phyloP scores from a whole-genome alignment of 305 asterid genomes.

The Plantago lanceolata region DNA sequence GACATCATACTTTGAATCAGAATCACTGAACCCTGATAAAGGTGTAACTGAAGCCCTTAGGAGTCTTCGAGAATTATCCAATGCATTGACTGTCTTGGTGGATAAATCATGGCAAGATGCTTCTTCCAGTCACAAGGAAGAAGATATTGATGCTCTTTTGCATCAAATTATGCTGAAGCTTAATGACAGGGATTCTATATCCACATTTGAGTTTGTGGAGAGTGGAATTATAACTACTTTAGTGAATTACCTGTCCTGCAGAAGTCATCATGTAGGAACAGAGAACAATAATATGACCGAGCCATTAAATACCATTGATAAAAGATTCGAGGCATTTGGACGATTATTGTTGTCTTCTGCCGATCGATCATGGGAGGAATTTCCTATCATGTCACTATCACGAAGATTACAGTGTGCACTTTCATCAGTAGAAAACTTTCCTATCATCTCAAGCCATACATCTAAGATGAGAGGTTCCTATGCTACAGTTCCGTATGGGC shows the following conservation, averaged over 20 bases:
- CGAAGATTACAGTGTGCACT: slow-evolving; percentile 70
- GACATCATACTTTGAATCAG: slow-evolving; percentile 56
- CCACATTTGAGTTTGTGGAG: slow-evolving; percentile 95
- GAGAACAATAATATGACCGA: slow-evolving; percentile 25
- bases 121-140: slow-evolving; percentile 47
- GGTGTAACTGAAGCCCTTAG: slow-evolving; percentile 70
- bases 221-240: slow-evolving; percentile 81
- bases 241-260: slow-evolving; percentile 56
- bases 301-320: slow-evolving; percentile 40
- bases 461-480: slow-evolving; percentile 55
- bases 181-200: slow-evolving; percentile 61
- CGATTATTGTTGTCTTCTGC: slow-evolving; percentile 46
- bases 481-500: slow-evolving; percentile 76
- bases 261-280: slow-evolving; percentile 37
- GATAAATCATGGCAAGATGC: slow-evolving; percentile 30
- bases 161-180: slow-evolving; percentile 62
- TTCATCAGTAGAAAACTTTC: slow-evolving; percentile 75
- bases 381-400: slow-evolving; percentile 42
- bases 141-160: slow-evolving; percentile 48
- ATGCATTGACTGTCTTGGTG: slow-evolving; percentile 42
- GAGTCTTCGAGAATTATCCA: slow-evolving; percentile 67
- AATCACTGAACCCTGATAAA: slow-evolving; percentile 53
- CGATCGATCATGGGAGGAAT: slow-evolving; percentile 36
- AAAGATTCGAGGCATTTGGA: slow-evolving; percentile 72
- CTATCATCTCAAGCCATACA: slow-evolving; percentile 51